Evolutionary conservation across 768 basidiomycete genomes (phyloP), one percentile per base, ranked within the genome.

Genomic region (Tylopilus plumbeoviolaceoides): DNA sequence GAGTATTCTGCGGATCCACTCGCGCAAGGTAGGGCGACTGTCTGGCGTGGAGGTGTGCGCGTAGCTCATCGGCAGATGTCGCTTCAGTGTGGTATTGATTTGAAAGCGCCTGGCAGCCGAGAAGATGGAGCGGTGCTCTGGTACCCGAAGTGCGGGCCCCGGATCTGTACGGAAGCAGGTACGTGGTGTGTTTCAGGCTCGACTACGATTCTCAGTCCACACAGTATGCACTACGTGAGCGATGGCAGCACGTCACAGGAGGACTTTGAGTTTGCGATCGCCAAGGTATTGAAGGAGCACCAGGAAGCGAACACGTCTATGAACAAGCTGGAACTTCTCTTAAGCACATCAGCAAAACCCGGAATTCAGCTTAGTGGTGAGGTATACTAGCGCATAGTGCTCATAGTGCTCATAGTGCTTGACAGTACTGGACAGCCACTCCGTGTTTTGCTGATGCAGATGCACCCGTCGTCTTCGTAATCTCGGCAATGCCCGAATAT

Each of bases 101-200:
- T 98, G n/a, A 88, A 92, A 15, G 85, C 87, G 2, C 77, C 98
- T 3, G 95, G n/a, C n/a, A n/a, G n/a, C 95, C 0, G 95, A 98
- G 70, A 98, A 99, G 79, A 99, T 98, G 95, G 95, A 95, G 0
- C 92, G 95, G 65, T 98, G 95, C 67, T 95, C 92, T 2, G 95
- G 95, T 59, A 95, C n/a, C 95, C 2, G 95, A 99, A 69, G 95
- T 98, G 15, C 81, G 95, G 15, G 95, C n/a, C n/a, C n/a, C n/a
- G 94, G 72, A 97, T 97, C 60, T 95, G 93, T 68, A 95, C 95
- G 0, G 93, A 95, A 75, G 94, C 93, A n/a, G 91, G 91, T 85
- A 51, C 54, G 84, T 54, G 20, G 20, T 11, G 18, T 39, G 7
- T n/a, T n/a, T 17, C 15, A 4, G n/a, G 12, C 15, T 17, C 35